Conservation (phyloP, 2,329 filamentous ascomycete species). For the Seiridium cupressi region DNA sequence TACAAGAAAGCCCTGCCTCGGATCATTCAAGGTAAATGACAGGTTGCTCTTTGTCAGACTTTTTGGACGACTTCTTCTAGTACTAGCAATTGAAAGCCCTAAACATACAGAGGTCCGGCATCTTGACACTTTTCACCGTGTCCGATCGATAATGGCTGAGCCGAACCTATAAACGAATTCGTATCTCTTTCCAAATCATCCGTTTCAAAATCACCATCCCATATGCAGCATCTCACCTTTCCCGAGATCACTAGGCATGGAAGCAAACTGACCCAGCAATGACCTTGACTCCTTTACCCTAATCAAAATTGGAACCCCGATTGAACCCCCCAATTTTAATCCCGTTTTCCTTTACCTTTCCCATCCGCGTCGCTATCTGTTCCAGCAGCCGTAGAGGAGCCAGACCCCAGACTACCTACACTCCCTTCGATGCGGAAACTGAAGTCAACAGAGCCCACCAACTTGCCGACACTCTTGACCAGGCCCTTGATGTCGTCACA, state of each 20-base stretch:
- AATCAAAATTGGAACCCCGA: not conserved
- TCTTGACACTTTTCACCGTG: too few species aligned
- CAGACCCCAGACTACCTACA: slow-evolving; percentile 8
- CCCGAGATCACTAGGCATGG: not conserved
- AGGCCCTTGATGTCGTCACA: slow-evolving; percentile 66
- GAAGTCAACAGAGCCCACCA: slow-evolving; percentile 77
- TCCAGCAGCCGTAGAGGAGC: not conserved
- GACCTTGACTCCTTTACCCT: not conserved
- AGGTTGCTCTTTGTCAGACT: too few species aligned
- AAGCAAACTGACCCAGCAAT: not conserved
- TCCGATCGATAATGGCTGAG: too few species aligned
- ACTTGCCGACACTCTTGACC: slow-evolving; percentile 57
- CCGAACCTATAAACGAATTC: too few species aligned
- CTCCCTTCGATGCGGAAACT: slow-evolving; percentile 53
- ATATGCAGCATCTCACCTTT: not conserved
- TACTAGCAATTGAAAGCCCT: too few species aligned
- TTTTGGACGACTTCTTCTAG: too few species aligned
- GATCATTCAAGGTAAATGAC: too few species aligned
- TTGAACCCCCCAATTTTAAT: slow-evolving; percentile 15
- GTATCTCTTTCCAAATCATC: too few species aligned
- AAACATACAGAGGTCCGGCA: too few species aligned
- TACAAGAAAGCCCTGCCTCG: too few species aligned
- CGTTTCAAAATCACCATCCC: too few species aligned
- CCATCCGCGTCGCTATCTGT: slow-evolving; percentile 6
- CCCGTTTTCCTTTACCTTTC: slow-evolving; percentile 15